Evolutionary conservation across 805 yeast genomes (phyloP), one percentile per base, ranked within the genome.

Genomic region (Metschnikowia vanudenii): DNA sequence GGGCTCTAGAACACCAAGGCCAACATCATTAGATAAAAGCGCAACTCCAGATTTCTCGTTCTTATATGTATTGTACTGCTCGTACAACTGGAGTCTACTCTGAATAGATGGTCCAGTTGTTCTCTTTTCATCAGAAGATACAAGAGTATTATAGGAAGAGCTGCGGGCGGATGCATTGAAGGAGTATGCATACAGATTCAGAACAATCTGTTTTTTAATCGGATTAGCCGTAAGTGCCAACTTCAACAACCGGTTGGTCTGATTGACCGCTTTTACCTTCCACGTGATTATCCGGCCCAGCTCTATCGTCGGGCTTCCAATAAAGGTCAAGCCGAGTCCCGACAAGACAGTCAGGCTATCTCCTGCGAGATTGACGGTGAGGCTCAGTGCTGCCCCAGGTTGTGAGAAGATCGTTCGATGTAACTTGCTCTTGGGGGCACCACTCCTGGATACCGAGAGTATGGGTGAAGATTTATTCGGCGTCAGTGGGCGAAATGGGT

Each of bases 221-320:
- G 47, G 39, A 10, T 34, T 68, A 17, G 64, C 62, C 55, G 66
- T 45, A 44, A 86, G 64, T 3, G 86, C 71, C 38, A 85, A 60
- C 44, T 79, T 76, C 50, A 84, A 64, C 14, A 71, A 59, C 19
- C 72, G 72, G n/a, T 64, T 53, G 1, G 86, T 76, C 49, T 74
- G 74, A 66, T 87, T 87, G 43, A 84, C 75, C 1, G 85, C 81
- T 54, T 81, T 85, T 12, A 87, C 71, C 39, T 74, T 74, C 86
- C 91, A 82, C 44, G 71, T 75, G 59, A 79, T 79, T 2, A 73
- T 69, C 34, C 79, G 75, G 2, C 94, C 92, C 9, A 84, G 63
- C 53, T 72, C 69, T 4, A 84, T 81, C 34, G 74, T 71, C 5
- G 84, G 76, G 10, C 79, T 78, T 0, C 95, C 94, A 4, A 76